These are phyloP conservation scores for Hyphopichia pseudoburtonii DNA, from an alignment of 1,139 yeast species.

Conservation along the genomic window DNA sequence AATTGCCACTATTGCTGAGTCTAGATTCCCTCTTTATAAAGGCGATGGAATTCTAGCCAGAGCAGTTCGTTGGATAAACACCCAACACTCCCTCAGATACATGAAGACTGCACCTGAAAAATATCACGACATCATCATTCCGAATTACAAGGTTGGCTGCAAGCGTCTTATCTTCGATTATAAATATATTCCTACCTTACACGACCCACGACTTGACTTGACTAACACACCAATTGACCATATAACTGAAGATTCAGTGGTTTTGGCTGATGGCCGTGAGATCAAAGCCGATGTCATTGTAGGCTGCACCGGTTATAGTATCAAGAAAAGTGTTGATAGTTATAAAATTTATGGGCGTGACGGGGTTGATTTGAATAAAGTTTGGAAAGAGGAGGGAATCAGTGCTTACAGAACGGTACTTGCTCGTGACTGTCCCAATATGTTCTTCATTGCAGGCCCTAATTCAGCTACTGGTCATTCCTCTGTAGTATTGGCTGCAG, in stretches of 20 bases:
- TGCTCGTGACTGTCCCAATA: constrained; percentile 36
- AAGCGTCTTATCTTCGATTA: constrained; percentile 43
- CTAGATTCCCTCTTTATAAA: constrained; percentile 35
- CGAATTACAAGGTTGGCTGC: constrained; percentile 44
- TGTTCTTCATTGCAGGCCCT: constrained; percentile 41
- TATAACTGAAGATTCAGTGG: constrained; percentile 29
- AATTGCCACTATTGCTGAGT: constrained; percentile 31
- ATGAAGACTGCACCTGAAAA: constrained; percentile 38
- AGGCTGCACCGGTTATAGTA: constrained; percentile 46
- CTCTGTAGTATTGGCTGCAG: constrained; percentile 43
- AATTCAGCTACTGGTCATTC: constrained; percentile 47
- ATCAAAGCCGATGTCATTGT: constrained; percentile 41
- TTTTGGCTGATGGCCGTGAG: constrained; percentile 29
- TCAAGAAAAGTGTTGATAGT: constrained; percentile 18
- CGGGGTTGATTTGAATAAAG: constrained; percentile 18
- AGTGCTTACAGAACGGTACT: constrained; percentile 39
- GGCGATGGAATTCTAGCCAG: constrained; percentile 31
- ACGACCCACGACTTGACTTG: constrained; percentile 32
- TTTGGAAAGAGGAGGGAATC: constrained; percentile 33
- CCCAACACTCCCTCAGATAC: constrained; percentile 21
- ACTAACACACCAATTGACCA: constrained; percentile 23
- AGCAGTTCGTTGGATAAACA: constrained; percentile 25
- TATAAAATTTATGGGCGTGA: constrained; percentile 27
- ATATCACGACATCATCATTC: constrained; percentile 33
- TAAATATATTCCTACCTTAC: constrained; percentile 33